Conservation (phyloP, 2,329 filamentous ascomycete species). For the Endothia cerciana region DNA sequence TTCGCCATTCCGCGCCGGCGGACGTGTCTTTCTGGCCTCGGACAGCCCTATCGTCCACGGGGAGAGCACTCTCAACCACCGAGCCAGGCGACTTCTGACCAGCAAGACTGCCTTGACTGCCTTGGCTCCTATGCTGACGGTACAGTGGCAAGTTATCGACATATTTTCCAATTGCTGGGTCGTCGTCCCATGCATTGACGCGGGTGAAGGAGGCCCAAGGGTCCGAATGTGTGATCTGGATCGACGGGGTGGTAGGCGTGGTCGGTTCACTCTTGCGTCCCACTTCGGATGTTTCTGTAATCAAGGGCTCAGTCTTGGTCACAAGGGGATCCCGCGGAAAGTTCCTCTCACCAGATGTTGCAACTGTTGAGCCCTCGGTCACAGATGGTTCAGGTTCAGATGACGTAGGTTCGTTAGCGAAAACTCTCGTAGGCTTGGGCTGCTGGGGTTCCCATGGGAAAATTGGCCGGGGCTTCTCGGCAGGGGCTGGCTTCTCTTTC, state of each 20-base stretch:
- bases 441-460: constrained; percentile 88
- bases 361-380: constrained; percentile 36
- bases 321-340: constrained; percentile 25
- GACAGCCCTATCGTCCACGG: constrained; percentile 28
- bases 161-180: constrained; percentile 86
- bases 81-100: constrained; percentile 33
- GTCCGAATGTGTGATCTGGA: constrained; percentile 53
- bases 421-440: constrained; percentile 66
- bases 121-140: constrained; percentile 43
- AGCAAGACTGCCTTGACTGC: constrained; percentile 38
- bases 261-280: constrained; percentile 47
- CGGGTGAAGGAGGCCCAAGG: constrained; percentile 76
- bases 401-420: constrained; percentile 55
- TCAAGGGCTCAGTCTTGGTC: constrained; percentile 39
- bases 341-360: constrained; percentile 35
- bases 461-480: constrained; percentile 66
- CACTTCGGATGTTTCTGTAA: constrained; percentile 42
- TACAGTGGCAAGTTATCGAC: constrained; percentile 76
- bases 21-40: constrained; percentile 25
- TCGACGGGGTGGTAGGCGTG: constrained; percentile 54
- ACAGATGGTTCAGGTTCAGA: constrained; percentile 36
- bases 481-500: constrained; percentile 58
- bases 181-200: constrained; percentile 90
- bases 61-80: constrained; percentile 9
- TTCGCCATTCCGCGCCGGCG: constrained; percentile 32